A percentile compares a stretch with the other conserved stretches of the same genome.
phyloP scores from a whole-genome alignment of 345 rosid species.

The Arabidopsis suecica region DNA sequence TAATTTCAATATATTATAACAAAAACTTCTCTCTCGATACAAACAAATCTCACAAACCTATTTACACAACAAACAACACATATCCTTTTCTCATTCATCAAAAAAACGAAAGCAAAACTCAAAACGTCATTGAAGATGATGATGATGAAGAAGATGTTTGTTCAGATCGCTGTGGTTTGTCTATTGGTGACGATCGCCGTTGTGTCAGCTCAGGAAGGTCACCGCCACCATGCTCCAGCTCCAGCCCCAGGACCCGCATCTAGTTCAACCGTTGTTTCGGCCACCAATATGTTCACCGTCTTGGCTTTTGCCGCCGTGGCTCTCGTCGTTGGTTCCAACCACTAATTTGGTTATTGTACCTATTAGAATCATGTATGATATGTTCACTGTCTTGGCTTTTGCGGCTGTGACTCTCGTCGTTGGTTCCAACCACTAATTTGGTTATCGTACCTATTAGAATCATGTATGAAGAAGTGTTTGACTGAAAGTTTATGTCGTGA shows the following conservation, averaged over 20 bases:
- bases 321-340: constrained; percentile 39
- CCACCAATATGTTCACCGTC: constrained; percentile 44
- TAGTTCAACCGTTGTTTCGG: constrained; percentile 31
- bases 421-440: no score
- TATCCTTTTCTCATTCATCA: constrained; percentile 31
- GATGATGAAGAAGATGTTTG: constrained; percentile 46
- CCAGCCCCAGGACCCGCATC: constrained; percentile 29
- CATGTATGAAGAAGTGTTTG: no score
- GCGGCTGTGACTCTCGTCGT: no score
- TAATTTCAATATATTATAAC: not conserved
- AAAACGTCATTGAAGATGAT: not conserved
- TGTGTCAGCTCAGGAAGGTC: constrained; percentile 42
- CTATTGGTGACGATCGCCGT: constrained; percentile 37
- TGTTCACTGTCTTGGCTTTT: no score
- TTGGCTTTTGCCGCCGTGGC: constrained; percentile 44
- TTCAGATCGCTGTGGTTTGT: constrained; percentile 43
- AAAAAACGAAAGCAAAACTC: constrained; percentile 15
- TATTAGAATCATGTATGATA: no score
- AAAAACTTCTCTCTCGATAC: constrained; percentile 13
- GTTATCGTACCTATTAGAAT: no score
- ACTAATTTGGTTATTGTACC: constrained; percentile 15
- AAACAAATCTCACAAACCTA: constrained; percentile 4
- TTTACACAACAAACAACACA: constrained; percentile 31
- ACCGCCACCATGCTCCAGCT: constrained; percentile 37
- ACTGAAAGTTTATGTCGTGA: no score